These are phyloP conservation scores for Sporothrix mexicana DNA, from an alignment of 2,329 filamentous ascomycete genomes.

Conservation along the genomic window DNA sequence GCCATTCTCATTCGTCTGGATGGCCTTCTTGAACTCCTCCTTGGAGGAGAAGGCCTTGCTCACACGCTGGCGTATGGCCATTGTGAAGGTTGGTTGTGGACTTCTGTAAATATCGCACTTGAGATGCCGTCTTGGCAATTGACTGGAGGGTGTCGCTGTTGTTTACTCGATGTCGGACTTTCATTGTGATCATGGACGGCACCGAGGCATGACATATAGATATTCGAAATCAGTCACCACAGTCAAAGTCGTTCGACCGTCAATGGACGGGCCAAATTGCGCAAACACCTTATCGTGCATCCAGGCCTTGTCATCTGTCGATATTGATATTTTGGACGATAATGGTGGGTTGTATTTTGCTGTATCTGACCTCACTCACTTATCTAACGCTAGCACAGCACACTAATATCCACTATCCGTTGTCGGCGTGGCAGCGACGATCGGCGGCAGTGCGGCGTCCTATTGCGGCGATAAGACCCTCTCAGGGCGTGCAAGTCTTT, in stretches of 20 bases:
- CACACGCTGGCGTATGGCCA: constrained; percentile 30
- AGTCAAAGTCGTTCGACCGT: neutral
- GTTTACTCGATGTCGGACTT: neutral
- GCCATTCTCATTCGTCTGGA: constrained; percentile 31
- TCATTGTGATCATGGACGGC: constrained; percentile 2
- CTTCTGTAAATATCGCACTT: neutral
- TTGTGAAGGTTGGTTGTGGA: neutral
- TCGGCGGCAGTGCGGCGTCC: constrained; percentile 2
- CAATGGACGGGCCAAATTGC: neutral
- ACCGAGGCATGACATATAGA: constrained; percentile 26
- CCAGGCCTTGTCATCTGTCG: neutral
- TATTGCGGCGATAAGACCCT: neutral
- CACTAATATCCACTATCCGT: neutral
- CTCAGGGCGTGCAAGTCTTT: neutral
- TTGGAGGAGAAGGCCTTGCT: constrained; percentile 30
- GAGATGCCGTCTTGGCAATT: neutral
- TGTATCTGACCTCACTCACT: neutral
- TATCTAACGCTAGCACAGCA: neutral
- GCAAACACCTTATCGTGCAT: constrained; percentile 1
- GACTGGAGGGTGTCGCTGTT: neutral
- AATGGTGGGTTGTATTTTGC: neutral
- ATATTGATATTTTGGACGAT: neutral
- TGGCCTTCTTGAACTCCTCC: constrained; percentile 30
- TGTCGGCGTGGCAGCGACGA: constrained; percentile 24
- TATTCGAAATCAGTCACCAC: neutral